These are phyloP conservation scores for Zea luxurians DNA, from an alignment of 176 grass and related monocot species.

Conservation along the genomic window DNA sequence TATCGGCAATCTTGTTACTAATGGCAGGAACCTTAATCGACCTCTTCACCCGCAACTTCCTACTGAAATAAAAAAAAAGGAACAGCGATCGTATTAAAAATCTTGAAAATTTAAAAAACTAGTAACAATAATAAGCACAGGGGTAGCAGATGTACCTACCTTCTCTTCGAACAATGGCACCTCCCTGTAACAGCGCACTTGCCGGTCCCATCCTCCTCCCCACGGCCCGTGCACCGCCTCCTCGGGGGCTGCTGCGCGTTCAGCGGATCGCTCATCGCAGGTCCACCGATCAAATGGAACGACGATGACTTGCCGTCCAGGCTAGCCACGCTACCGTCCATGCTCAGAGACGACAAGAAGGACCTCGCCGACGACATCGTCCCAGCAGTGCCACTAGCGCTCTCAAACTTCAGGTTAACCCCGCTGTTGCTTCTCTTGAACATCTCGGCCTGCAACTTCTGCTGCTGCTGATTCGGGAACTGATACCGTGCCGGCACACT, in stretches of 20 bases:
- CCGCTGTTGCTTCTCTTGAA: slow-evolving; percentile 65
- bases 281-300: slow-evolving; percentile 70
- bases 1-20: slow-evolving; percentile 96
- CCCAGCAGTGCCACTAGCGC: slow-evolving; percentile 35
- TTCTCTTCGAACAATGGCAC: slow-evolving; percentile 92
- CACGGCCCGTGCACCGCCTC: slow-evolving; percentile 56
- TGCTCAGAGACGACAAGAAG: slow-evolving; percentile 76
- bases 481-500: slow-evolving; percentile 43
- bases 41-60: slow-evolving; percentile 86
- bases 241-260: slow-evolving; percentile 52
- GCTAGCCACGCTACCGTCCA: slow-evolving; percentile 73
- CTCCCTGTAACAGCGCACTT: slow-evolving; percentile 67
- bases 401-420: slow-evolving; percentile 77
- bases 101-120: neutral
- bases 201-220: slow-evolving; percentile 74
- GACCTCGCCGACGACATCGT: slow-evolving; percentile 67
- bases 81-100: slow-evolving; percentile 26
- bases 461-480: slow-evolving; percentile 65
- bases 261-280: slow-evolving; percentile 56
- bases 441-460: slow-evolving; percentile 71
- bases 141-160: slow-evolving; percentile 38
- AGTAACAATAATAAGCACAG: neutral
- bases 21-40: slow-evolving; percentile 94
- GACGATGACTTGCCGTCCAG: slow-evolving; percentile 59
- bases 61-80: slow-evolving; percentile 22